Percentiles rank a stretch among this genome's conserved stretches.
Conservation (phyloP, 139 green algal genomes). For the Picochlorum sp. region DNA sequence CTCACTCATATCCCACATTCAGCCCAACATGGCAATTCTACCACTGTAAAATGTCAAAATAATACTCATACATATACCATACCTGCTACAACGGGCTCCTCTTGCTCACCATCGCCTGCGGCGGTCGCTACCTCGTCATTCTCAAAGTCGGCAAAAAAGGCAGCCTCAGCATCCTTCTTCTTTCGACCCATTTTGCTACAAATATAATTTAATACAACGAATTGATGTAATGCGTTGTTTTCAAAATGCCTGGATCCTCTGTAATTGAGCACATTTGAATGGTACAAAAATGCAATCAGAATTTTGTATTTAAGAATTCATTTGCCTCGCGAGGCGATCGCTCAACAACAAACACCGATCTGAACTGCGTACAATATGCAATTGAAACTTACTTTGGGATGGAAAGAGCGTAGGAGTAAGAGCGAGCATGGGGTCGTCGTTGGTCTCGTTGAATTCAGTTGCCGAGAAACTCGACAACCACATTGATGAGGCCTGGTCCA, state of each 20-base stretch:
- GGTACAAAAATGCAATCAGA: too few species aligned
- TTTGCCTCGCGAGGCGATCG: too few species aligned
- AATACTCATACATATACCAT: neutral
- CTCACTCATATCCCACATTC: neutral
- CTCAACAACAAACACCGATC: too few species aligned
- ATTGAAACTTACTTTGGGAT: too few species aligned
- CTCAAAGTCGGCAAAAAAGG: slow-evolving; percentile 9
- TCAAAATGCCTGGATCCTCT: too few species aligned
- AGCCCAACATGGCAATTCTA: neutral
- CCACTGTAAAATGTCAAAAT: neutral
- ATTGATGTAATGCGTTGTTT: too few species aligned
- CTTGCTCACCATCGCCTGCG: neutral
- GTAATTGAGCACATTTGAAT: too few species aligned
- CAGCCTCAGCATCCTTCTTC: slow-evolving; percentile 13
- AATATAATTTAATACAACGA: neutral
- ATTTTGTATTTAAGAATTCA: too few species aligned
- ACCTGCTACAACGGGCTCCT: neutral
- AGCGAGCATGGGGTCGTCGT: too few species aligned
- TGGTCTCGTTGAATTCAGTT: too few species aligned
- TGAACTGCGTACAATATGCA: too few species aligned
- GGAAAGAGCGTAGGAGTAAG: too few species aligned
- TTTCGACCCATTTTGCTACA: slow-evolving; percentile 7
- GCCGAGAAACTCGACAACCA: neutral
- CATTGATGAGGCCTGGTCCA: neutral
- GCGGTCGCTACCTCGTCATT: neutral